Conservation (phyloP, 1,139 yeast species). For the Yamadazyma triangularis region DNA sequence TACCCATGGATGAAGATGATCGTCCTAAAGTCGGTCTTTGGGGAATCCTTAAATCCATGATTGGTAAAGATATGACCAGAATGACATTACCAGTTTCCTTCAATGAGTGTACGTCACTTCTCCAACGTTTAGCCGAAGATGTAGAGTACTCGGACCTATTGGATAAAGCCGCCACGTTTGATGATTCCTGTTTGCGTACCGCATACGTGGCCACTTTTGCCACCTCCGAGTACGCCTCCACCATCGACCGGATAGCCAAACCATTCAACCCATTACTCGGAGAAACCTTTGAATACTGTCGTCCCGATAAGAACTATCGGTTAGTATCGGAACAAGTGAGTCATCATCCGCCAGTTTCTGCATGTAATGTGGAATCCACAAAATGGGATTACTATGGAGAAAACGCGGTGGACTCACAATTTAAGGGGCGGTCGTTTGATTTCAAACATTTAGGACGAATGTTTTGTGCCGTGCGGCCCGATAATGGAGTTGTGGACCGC, state of each 20-base stretch:
- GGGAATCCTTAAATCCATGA: slow-evolving; percentile 91
- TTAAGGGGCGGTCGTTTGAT: slow-evolving; percentile 90
- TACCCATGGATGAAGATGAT: slow-evolving; percentile 73
- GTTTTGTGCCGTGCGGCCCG: slow-evolving; percentile 81
- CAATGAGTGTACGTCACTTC: slow-evolving; percentile 89
- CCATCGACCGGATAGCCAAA: slow-evolving; percentile 89
- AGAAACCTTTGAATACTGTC: slow-evolving; percentile 87
- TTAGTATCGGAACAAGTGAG: slow-evolving; percentile 90
- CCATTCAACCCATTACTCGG: slow-evolving; percentile 96
- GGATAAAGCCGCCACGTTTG: slow-evolving; percentile 67
- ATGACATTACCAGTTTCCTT: slow-evolving; percentile 95
- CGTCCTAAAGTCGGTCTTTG: slow-evolving; percentile 89
- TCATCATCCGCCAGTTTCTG: slow-evolving; percentile 96
- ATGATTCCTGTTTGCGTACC: slow-evolving; percentile 78
- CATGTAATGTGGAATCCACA: slow-evolving; percentile 80
- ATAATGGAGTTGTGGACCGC: slow-evolving; percentile 43
- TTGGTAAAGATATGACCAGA: slow-evolving; percentile 96
- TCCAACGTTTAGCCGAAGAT: slow-evolving; percentile 94
- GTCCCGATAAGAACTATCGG: slow-evolving; percentile 84
- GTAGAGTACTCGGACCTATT: slow-evolving; percentile 79
- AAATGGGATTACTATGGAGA: slow-evolving; percentile 97
- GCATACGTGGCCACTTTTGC: slow-evolving; percentile 92
- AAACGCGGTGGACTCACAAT: slow-evolving; percentile 83
- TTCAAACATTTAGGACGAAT: slow-evolving; percentile 90
- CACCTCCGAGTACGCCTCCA: slow-evolving; percentile 90